Base-by-base conservation (phyloP, 345 rosid genomes). In the Arabidopsis arenosa region DNA sequence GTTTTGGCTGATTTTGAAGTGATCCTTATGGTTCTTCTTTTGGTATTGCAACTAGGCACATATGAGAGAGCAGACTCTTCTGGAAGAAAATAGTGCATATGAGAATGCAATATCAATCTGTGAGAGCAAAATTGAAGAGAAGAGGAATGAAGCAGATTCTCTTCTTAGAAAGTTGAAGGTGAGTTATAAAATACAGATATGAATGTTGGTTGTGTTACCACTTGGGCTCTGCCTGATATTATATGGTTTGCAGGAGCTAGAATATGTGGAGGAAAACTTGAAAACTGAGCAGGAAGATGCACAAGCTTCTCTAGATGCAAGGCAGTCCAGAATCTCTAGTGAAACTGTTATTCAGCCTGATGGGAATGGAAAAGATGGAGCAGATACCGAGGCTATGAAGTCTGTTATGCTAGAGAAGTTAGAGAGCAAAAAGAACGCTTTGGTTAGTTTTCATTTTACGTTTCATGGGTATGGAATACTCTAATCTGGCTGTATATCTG, bases 81-180 rank as follows among this genome's bases (percentile, higher is more conserved):
- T 40, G 62, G 90, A 92, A 82, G 97, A 92, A 80, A 94, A 94
- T 61, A 85, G 74, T 63, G 90, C 84, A 23, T 95, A 89, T 52
- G 86, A 86, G 80, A 90, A 84, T 81, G 97, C 99, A 54, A 80
- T 90, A 75, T 86, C 91, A n/a, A 78, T 79, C 82, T 92, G 91
- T 73, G 91, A 89, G 75, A 78, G 51, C 26, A 92, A 83, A 84
- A 68, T 89, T 68, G 84, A 83, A 43, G 98, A 90, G 85, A 90
- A 85, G 66, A 52, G 81, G 59, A 86, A 77, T 73, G 98, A 94
- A 82, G 86, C 87, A 39, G 85, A 61, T 61, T 39, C 49, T 3
- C 66, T 61, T 39, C 48, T 11, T 3, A 39, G 48, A 61, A 61
- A 61, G 80, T 73, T 90, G 80, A 80, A 89, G 97, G 96, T 90